These are phyloP conservation scores for Dactylellina haptotyla DNA, from an alignment of 2,329 filamentous ascomycete species.

Conservation along the genomic window DNA sequence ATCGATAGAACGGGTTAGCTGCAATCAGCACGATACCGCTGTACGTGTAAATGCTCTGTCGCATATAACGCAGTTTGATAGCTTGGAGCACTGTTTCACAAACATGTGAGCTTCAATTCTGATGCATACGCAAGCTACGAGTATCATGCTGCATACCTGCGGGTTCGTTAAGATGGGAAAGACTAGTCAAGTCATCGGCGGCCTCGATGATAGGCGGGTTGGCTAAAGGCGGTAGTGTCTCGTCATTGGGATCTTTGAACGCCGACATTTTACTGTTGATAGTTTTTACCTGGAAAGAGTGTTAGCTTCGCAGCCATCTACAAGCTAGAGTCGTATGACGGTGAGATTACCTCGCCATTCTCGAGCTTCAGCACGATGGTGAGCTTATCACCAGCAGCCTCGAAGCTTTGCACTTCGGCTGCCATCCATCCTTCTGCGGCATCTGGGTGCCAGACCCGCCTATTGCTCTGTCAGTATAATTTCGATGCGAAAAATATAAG, in stretches of 20 bases:
- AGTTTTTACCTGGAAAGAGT: constrained; percentile 73
- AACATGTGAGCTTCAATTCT: constrained; percentile 51
- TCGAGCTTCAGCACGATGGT: constrained; percentile 87
- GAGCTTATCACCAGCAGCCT: constrained; percentile 83
- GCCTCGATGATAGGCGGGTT: constrained; percentile 98
- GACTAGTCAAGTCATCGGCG: constrained; percentile 95
- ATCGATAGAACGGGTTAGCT: constrained; percentile 95
- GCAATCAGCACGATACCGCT: constrained; percentile 98
- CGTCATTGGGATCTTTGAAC: constrained; percentile 79
- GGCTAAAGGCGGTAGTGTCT: constrained; percentile 89
- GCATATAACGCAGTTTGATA: constrained; percentile 93
- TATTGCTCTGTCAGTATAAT: constrained; percentile 62
- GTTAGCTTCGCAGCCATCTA: constrained; percentile 8
- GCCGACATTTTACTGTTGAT: constrained; percentile 80
- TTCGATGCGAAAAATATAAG: not conserved
- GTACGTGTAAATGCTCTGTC: constrained; percentile 99
- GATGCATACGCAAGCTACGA: not conserved
- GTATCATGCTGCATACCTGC: constrained; percentile 71
- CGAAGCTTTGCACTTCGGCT: constrained; percentile 90
- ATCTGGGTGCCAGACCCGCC: constrained; percentile 98
- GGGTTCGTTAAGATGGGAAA: constrained; percentile 98
- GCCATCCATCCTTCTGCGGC: constrained; percentile 95
- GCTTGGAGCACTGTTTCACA: constrained; percentile 82
- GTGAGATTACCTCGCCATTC: constrained; percentile 81
- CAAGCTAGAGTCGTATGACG: constrained; percentile 12